Conservation (phyloP, 768 basidiomycete species). For the Leccinum pellstonianum region DNA sequence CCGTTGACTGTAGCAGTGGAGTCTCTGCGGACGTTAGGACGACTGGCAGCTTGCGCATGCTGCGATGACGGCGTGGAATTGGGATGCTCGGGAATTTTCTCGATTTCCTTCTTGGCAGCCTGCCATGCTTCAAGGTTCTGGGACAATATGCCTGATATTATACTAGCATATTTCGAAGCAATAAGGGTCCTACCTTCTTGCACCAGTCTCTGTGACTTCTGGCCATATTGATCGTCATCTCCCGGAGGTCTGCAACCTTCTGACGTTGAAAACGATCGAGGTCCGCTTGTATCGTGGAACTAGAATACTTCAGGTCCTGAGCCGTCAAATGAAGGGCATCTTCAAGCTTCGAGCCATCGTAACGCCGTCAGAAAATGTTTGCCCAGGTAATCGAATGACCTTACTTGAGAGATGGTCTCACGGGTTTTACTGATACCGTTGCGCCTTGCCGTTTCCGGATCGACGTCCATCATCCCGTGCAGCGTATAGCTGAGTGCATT, state of each 20-base stretch:
- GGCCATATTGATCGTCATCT: conserved; percentile 91
- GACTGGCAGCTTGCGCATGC: conserved; percentile 35
- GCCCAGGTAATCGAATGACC: conserved; percentile 18
- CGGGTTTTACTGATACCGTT: conserved; percentile 93
- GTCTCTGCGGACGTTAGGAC: conserved; percentile 53
- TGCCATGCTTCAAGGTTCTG: conserved; percentile 98
- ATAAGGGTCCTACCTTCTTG: conserved; percentile 63
- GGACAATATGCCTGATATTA: conserved; percentile 17
- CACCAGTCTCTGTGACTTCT: conserved; percentile 95
- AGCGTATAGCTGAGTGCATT: conserved; percentile 92
- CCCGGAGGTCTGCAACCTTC: conserved; percentile 93
- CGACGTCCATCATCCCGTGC: conserved; percentile 98
- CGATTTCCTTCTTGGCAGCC: conserved; percentile 89
- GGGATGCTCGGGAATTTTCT: conserved; percentile 87
- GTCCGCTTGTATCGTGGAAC: conserved; percentile 95
- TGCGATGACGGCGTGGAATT: conserved; percentile 56
- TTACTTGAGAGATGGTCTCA: conserved; percentile 92
- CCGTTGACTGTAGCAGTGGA: conserved; percentile 74
- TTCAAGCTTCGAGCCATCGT: conserved; percentile 65
- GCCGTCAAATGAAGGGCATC: conserved; percentile 90
- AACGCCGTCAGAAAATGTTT: conserved; percentile 15
- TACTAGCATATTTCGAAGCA: conserved; percentile 4
- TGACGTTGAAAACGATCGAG: conserved; percentile 97
- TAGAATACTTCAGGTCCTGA: conserved; percentile 94
- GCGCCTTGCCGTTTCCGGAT: conserved; percentile 92